Percentiles rank a stretch among this genome's conserved stretches.
Evolutionary conservation across 2,329 filamentous ascomycete species (phyloP).

Genomic region (Zymoseptoria brevis): DNA sequence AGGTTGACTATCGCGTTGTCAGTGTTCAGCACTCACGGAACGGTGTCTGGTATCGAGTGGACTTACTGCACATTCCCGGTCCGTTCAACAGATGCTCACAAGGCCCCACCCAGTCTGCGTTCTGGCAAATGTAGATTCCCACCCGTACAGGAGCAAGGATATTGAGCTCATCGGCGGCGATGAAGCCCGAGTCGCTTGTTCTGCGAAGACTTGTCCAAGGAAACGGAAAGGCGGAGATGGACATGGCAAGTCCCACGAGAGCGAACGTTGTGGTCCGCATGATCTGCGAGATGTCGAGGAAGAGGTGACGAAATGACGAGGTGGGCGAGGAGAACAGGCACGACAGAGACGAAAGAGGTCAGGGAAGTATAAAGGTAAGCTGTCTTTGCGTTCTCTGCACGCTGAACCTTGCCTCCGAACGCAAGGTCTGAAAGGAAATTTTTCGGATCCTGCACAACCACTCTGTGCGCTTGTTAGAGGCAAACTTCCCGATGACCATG

Average conservation of each 20-base stretch:
- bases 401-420: neutral
- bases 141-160: conserved; percentile 13
- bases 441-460: neutral
- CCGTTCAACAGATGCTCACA: conserved; percentile 11
- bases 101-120: conserved; percentile 11
- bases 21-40: neutral
- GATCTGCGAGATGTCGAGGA: neutral
- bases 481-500: conserved; percentile 2
- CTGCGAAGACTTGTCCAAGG: neutral
- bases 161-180: conserved; percentile 6
- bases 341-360: neutral
- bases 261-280: neutral
- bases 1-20: conserved; percentile 10
- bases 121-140: conserved; percentile 15
- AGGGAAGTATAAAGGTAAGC: neutral
- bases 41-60: neutral
- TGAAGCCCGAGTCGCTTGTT: neutral
- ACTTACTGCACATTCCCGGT: conserved; percentile 17
- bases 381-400: neutral
- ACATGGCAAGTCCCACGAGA: neutral
- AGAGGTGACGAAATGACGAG: too few relatives aligned
- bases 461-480: neutral
- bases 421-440: neutral
- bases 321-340: neutral
- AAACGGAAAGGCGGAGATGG: neutral